Evolutionary conservation across 129 eudicot genomes (phyloP), one percentile per base, ranked within the genome.

Genomic region (Pulicaria dysenterica): DNA sequence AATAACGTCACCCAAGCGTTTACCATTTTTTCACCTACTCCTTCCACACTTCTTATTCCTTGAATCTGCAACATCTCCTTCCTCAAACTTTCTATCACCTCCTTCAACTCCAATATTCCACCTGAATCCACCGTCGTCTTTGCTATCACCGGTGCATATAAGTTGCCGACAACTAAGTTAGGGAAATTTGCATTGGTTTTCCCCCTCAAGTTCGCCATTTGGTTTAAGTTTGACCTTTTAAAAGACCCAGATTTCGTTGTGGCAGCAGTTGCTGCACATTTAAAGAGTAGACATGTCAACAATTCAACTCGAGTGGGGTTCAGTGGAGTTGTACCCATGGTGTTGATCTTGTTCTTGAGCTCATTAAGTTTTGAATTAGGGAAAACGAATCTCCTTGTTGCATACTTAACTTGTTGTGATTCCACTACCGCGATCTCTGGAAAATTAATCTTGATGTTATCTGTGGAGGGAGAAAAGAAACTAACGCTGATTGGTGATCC

Each of bases 341-440:
- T n/a, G 39, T 68, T 68, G 50, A 68, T 51, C 73, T 68, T 68
- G 46, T 49, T 49, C 37, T 68, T 68, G 60, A 68, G 47, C 34
- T 38, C 73, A 2, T 51, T 68, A 1, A 50, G 37, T 50, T 68
- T 68, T n/a, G 60, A 68, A 14, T 68, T 51, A 13, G 60, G 39
- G 46, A 68, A 68, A 13, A 68, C 60, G 14, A 68, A 68, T 68
- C 47, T 68, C 37, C 14, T 68, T 49, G 37, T 50, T 68, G 60
- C 61, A 68, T 49, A 68, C n/a, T 49, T 36, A 36, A 50, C 46
- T 68, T 15, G 41, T 37, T 0, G 13, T 7, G 17, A 5, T 14
- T 60, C 66, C 43, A 6, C 17, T 37, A 2, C 3, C 1, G 44
- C 3, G 3, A 59, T 36, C 59, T 49, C 58, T 49, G 45, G 60